Conservation (phyloP, 306 rosid species). For the Castanea mollissima region DNA sequence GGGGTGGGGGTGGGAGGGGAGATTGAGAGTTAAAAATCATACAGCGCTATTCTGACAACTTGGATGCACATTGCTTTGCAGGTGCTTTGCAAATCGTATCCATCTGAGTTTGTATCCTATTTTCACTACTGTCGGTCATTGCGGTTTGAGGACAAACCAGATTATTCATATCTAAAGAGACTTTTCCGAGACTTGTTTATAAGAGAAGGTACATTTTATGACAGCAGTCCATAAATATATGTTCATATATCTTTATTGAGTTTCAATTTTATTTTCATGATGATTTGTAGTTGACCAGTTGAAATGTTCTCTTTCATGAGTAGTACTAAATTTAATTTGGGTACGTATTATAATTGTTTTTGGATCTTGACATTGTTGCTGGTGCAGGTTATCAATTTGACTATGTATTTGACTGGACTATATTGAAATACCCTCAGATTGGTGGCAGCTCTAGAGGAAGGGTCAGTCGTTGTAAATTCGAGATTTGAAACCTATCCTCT, state of each 20-base stretch:
- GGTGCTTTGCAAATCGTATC: constrained; percentile 89
- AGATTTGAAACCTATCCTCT: constrained; percentile 8
- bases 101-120: constrained; percentile 93
- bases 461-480: constrained; percentile 38
- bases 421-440: constrained; percentile 74
- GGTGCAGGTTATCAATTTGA: constrained; percentile 83
- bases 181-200: constrained; percentile 92
- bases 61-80: constrained; percentile 40
- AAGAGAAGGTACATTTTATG: constrained; percentile 68
- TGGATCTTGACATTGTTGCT: constrained; percentile 27
- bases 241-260: background rate
- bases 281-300: background rate
- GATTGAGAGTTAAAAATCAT: constrained; percentile 13
- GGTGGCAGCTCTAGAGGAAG: constrained; percentile 71
- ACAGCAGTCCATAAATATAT: background rate
- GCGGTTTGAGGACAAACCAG: constrained; percentile 99
- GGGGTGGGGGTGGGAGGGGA: too few species aligned
- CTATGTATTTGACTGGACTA: constrained; percentile 87
- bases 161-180: constrained; percentile 94
- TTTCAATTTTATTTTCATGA: background rate
- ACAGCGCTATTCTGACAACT: constrained; percentile 29
- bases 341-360: constrained; percentile 4
- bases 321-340: background rate
- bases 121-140: constrained; percentile 95
- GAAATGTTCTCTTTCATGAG: background rate